phyloP scores from a whole-genome alignment of 306 rosid genomes.

The Hylodesmum podocarpum region DNA sequence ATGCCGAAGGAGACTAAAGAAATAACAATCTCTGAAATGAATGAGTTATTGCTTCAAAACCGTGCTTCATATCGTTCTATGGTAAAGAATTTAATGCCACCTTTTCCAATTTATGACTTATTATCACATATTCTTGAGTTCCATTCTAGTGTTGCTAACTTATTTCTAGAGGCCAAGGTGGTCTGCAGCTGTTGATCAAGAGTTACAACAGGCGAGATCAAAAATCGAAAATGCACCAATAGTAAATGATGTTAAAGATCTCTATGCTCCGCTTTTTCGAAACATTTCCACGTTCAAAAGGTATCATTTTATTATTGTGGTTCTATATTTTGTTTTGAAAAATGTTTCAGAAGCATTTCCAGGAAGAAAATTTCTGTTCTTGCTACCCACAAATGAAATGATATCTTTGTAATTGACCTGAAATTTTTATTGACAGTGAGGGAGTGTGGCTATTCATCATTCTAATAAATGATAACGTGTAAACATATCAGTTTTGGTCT shows the following conservation, averaged over 20 bases:
- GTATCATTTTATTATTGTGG: constrained; percentile 36
- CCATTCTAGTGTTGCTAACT: constrained; percentile 28
- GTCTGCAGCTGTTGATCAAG: constrained; percentile 66
- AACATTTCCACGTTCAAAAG: constrained; percentile 79
- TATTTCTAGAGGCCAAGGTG: constrained; percentile 63
- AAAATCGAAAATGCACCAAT: constrained; percentile 76
- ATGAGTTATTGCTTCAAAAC: constrained; percentile 50
- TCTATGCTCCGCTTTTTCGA: constrained; percentile 67
- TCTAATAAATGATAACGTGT: background rate
- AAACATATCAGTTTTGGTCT: background rate
- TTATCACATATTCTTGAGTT: background rate
- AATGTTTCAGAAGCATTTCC: background rate
- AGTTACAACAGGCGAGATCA: constrained; percentile 50
- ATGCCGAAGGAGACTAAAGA: constrained; percentile 36
- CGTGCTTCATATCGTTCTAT: constrained; percentile 45
- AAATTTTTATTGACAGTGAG: background rate
- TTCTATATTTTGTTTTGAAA: background rate
- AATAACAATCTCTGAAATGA: constrained; percentile 69
- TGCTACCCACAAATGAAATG: background rate
- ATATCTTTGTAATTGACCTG: background rate
- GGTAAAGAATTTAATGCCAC: constrained; percentile 41
- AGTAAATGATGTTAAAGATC: constrained; percentile 46
- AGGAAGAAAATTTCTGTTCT: background rate
- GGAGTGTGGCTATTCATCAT: background rate
- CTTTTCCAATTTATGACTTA: background rate